A percentile compares a stretch with the other conserved stretches of the same genome.
Evolutionary conservation across 345 rosid species (phyloP).

Genomic region (Lepidium aucheri): DNA sequence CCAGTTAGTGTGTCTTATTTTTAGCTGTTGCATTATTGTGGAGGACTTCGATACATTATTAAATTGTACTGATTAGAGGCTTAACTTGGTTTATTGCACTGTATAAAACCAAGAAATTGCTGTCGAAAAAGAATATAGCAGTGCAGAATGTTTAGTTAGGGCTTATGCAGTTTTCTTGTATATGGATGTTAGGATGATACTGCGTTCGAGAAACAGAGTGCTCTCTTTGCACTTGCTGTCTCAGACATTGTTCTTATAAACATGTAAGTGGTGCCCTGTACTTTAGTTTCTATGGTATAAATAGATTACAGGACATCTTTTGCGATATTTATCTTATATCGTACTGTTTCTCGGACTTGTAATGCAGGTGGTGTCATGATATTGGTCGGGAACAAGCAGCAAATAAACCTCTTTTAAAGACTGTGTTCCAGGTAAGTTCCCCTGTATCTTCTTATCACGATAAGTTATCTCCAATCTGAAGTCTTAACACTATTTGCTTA

Average conservation of each 20-base stretch:
- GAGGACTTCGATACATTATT: neutral
- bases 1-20: neutral
- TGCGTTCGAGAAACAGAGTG: constrained; percentile 99
- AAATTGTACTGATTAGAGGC: neutral
- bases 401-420: constrained; percentile 93
- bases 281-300: neutral
- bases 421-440: constrained; percentile 83
- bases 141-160: constrained; percentile 1
- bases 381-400: constrained; percentile 99
- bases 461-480: constrained; percentile 11
- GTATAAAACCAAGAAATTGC: neutral
- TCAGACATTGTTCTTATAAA: constrained; percentile 97
- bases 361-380: constrained; percentile 98
- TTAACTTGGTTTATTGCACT: neutral
- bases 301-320: neutral
- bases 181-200: constrained; percentile 74
- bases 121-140: neutral
- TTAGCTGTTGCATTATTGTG: neutral
- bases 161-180: constrained; percentile 1
- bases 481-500: neutral
- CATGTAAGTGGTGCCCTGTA: constrained; percentile 51
- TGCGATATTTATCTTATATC: neutral
- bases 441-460: constrained; percentile 8
- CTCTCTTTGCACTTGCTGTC: constrained; percentile 97
- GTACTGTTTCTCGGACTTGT: constrained; percentile 16